Evolutionary conservation across 2,329 filamentous ascomycete genomes (phyloP), one percentile per base, ranked within the genome.

Genomic region (Talaromyces sp.): DNA sequence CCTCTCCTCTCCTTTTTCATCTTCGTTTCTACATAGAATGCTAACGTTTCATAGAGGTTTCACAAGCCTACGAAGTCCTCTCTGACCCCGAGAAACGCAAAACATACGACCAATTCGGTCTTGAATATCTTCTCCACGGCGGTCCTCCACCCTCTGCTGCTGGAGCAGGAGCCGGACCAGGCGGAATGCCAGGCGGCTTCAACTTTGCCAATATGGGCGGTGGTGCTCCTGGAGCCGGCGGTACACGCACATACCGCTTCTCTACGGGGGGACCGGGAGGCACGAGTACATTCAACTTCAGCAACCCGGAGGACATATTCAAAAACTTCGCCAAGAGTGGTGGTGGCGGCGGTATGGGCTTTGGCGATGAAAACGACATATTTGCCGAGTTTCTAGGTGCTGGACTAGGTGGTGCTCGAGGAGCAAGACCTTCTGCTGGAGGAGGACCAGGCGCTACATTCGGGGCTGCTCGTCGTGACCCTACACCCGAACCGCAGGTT

Each of bases 61-160:
- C 93, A 1, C 93, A 98, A 81, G 95, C 95, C 65, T 99, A 97
- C 82, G 95, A 99, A 81, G 96, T 99, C 71, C 88, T 99, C 3
- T 96, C 92, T 67, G 95, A 99, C 73, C 93, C 94, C 66, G 93
- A 98, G 76, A 99, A 98, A 81, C 90, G 95, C 73, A 95, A 96
- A 79, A 89, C 89, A 49, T 99, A 99, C 77, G 95, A 99, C 77
- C 89, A 94, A 75, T 97, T 89, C 78, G 95, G 95, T 68, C 89
- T 98, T 67, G 95, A 98, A 73, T 97, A 94, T 81, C 85, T 99
- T 60, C 84, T 96, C 37, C 89, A 90, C 59, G 93, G 93, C 58
- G 93, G 92, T 35, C 83, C 85, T 59, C 82, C 86, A 9, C 87
- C 90, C 10, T 81, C 85, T 35, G 86, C 89, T 8, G 84, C 84